Conservation (phyloP, 352 stramenopile species). For the Globisporangium mamillatum region DNA sequence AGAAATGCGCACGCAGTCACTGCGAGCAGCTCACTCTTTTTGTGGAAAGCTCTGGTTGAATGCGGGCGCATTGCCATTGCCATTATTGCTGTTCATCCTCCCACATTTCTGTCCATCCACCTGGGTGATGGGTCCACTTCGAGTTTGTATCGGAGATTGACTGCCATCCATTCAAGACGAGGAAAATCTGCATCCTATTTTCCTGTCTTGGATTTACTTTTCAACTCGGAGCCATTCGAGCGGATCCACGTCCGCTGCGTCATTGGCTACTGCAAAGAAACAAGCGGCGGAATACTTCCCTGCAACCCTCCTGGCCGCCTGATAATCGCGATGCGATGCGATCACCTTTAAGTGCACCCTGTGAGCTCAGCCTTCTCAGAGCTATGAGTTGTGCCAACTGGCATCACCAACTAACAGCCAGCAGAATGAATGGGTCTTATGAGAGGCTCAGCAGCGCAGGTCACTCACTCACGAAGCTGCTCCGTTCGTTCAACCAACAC, state of each 20-base stretch:
- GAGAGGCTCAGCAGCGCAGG: too few relatives aligned
- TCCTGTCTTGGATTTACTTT: neutral
- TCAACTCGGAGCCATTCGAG: neutral
- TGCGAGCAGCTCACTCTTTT: slow-evolving; percentile 1
- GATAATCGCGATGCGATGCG: neutral
- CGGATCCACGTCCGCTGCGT: slow-evolving; percentile 1
- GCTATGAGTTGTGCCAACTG: neutral
- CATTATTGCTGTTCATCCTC: slow-evolving; percentile 3
- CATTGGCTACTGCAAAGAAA: neutral
- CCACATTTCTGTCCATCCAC: slow-evolving; percentile 8
- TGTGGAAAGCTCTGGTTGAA: neutral
- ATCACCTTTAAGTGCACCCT: neutral
- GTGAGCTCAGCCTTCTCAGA: neutral
- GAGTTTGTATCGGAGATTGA: neutral
- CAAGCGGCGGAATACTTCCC: slow-evolving; percentile 5
- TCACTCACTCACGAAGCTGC: neutral
- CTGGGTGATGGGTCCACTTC: neutral
- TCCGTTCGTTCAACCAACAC: neutral
- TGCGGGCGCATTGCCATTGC: neutral
- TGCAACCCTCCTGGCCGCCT: neutral
- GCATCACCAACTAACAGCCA: neutral
- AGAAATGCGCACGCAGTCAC: slow-evolving; percentile 10
- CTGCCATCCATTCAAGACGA: neutral
- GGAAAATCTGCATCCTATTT: neutral
- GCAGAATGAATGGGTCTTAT: neutral